Conservation (phyloP, 352 stramenopile genomes). For the Phytophthora idaei region DNA sequence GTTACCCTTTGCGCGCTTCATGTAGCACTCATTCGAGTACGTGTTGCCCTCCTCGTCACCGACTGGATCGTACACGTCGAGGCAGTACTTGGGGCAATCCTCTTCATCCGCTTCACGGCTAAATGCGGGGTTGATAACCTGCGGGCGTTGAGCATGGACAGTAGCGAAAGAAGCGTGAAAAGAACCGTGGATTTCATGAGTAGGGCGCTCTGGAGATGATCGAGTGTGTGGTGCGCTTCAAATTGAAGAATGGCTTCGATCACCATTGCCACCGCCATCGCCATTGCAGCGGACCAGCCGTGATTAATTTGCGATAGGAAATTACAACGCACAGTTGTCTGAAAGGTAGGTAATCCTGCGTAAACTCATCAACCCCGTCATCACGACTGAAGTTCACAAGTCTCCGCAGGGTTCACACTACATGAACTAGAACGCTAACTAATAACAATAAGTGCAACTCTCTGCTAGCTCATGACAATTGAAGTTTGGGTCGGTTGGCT, state of each 20-base stretch:
- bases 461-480: too few species aligned
- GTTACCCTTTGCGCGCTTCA: slow-evolving; percentile 12
- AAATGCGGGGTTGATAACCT: not conserved
- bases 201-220: not conserved
- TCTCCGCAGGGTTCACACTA: too few species aligned
- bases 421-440: too few species aligned
- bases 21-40: slow-evolving; percentile 14
- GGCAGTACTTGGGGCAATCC: slow-evolving; percentile 7
- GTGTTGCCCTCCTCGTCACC: slow-evolving; percentile 5
- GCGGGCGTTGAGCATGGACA: not conserved
- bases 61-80: slow-evolving; percentile 3
- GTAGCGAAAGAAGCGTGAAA: not conserved
- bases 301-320: not conserved
- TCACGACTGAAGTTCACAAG: too few species aligned
- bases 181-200: not conserved
- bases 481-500: too few species aligned
- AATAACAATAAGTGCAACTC: too few species aligned
- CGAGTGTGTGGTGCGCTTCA: not conserved
- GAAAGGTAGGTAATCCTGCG: too few species aligned
- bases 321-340: not conserved
- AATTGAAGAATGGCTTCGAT: not conserved
- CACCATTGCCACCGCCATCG: too few species aligned
- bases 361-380: too few species aligned
- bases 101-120: not conserved
- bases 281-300: not conserved